These are phyloP conservation scores for Pseudopyrenochaeta lycopersici DNA, from an alignment of 2,329 filamentous ascomycete species.

Conservation along the genomic window DNA sequence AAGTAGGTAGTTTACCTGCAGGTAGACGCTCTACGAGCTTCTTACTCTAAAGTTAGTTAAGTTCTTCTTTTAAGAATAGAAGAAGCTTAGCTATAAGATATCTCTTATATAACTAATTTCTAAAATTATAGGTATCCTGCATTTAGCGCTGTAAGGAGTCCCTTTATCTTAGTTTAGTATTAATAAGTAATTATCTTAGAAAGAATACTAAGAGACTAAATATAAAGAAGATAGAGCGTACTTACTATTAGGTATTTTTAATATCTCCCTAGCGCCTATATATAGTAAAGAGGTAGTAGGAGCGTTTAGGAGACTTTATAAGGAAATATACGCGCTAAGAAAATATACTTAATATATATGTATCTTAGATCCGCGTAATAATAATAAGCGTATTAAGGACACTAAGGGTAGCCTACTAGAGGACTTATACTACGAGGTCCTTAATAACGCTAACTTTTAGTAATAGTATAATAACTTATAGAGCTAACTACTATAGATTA, in stretches of 20 bases:
- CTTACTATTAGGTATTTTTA: not conserved
- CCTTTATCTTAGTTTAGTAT: not conserved
- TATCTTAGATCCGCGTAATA: too few species aligned
- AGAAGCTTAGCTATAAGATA: not conserved
- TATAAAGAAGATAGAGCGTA: too few species aligned
- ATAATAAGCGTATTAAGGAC: too few species aligned
- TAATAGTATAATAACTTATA: slow-evolving; percentile 32
- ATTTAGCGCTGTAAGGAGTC: not conserved
- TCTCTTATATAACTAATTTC: not conserved
- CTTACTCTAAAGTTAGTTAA: slow-evolving; percentile 1
- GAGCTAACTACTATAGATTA: slow-evolving; percentile 39
- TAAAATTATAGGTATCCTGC: not conserved
- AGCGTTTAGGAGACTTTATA: too few species aligned
- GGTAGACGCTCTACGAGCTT: slow-evolving; percentile 3
- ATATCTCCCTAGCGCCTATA: not conserved
- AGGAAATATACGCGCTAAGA: slow-evolving; percentile 9
- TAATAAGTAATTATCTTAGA: not conserved
- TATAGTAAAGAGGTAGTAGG: not conserved
- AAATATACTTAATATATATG: slow-evolving; percentile 14
- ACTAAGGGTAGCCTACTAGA: slow-evolving; percentile 10
- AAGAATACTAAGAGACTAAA: not conserved
- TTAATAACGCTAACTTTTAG: slow-evolving; percentile 30
- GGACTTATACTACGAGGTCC: slow-evolving; percentile 25
- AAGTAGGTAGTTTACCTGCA: slow-evolving; percentile 1
- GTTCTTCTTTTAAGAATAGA: slow-evolving; percentile 1